Conservation (phyloP, 2,329 filamentous ascomycete species). For the Seiridium unicorne region DNA sequence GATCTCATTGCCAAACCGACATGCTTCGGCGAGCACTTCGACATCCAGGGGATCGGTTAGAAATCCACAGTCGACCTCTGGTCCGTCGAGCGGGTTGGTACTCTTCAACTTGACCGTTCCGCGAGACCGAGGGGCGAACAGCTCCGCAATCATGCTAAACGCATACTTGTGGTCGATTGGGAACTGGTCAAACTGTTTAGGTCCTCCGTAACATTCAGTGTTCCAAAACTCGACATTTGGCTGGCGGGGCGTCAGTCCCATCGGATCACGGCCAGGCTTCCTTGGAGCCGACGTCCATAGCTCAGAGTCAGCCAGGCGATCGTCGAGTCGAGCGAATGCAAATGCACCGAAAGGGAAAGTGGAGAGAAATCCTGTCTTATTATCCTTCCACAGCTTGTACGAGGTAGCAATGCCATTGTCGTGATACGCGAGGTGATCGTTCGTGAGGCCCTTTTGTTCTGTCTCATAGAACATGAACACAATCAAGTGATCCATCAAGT, state of each 20-base stretch:
- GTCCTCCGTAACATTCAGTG: conserved; percentile 60
- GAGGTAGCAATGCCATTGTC: conserved; percentile 47
- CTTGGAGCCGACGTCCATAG: conserved; percentile 52
- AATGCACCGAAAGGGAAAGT: conserved; percentile 64
- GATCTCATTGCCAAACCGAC: conserved; percentile 58
- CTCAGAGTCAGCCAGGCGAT: conserved; percentile 52
- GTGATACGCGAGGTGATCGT: conserved; percentile 53
- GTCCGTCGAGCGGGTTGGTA: conserved; percentile 47
- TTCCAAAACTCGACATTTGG: conserved; percentile 63
- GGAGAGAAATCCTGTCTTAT: conserved; percentile 57
- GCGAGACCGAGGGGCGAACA: conserved; percentile 56
- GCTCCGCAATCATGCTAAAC: conserved; percentile 57
- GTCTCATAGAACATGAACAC: conserved; percentile 63
- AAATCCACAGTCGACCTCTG: conserved; percentile 58
- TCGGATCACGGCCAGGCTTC: conserved; percentile 55
- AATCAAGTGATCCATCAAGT: conserved; percentile 32
- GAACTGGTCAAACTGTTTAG: conserved; percentile 54
- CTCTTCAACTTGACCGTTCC: conserved; percentile 52
- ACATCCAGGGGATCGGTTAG: conserved; percentile 56
- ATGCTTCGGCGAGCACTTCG: conserved; percentile 58
- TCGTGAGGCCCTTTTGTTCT: conserved; percentile 48
- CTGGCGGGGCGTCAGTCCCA: conserved; percentile 56
- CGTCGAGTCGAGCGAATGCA: conserved; percentile 59
- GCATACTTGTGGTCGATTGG: conserved; percentile 51
- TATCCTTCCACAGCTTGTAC: conserved; percentile 54